Evolutionary conservation across 1,284 basidiomycete genomes (phyloP), one percentile per base, ranked within the genome.

Genomic region (Puccinia sorghi): DNA sequence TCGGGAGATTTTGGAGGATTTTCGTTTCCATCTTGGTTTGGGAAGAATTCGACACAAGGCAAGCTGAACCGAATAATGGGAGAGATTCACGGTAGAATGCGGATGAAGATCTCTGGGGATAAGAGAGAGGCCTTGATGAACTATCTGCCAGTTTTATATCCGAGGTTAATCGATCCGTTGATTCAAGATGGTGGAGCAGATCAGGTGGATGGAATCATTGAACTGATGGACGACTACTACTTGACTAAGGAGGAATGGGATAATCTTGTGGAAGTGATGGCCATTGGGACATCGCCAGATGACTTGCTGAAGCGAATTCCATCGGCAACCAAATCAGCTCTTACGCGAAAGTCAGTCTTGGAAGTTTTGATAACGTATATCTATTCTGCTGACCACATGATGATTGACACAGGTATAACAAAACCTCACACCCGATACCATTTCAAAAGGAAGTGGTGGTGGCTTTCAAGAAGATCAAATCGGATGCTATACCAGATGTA

Each of bases 161-260:
- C 90, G 52, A 88, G 90, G 82, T 87, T 98, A 71, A 89, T 96
- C 46, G 86, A 88, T 80, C 96, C 96, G 0, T 86, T 99, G 32
- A 88, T 90, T 75, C 52, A 39, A 0, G 83, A 94, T 91, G 89
- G 88, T 79, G 91, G 89, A 0, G 59, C 3, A 7, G 64, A 69
- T 27, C 20, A 3, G 37, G 88, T 97, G 3, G 90, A 91, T 0
- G 90, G 90, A 1, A 90, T 95, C 32, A 97, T 99, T 79, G 87
- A 89, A 32, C 86, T 87, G 17, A 96, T 99, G 94, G 96, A 99
- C 85, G 91, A 92, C 66, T 99, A 99, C 85, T 98, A 90, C 85
- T 86, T 99, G 50, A 90, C 90, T 7, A 92, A 92, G 81, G 96
- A 98, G 52, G 96, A 99, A 83, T 96, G 95, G 92, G 97, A 99